A percentile compares a stretch with the other conserved stretches of the same genome.
Conservation (phyloP, 2,329 filamentous ascomycete species). For the Talaromyces sp. region DNA sequence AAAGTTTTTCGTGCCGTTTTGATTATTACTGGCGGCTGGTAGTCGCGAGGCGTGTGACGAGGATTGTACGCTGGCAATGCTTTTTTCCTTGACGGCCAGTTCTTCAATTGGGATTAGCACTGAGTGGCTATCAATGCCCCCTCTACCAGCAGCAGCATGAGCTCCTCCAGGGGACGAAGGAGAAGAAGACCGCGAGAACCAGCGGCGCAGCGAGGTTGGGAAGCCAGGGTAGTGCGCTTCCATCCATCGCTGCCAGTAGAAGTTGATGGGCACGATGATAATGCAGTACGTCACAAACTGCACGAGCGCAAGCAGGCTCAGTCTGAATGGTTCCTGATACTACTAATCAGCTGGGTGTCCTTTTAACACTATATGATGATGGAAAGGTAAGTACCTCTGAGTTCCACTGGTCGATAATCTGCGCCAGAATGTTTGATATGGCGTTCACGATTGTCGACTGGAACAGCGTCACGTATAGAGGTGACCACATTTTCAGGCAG, state of each 20-base stretch:
- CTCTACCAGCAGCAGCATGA: constrained; percentile 34
- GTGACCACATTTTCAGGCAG: constrained; percentile 16
- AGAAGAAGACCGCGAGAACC: constrained; percentile 25
- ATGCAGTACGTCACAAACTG: constrained; percentile 73
- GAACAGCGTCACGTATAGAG: constrained; percentile 30
- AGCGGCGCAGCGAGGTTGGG: constrained; percentile 25
- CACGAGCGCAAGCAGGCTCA: constrained; percentile 65
- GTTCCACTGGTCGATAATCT: constrained; percentile 34
- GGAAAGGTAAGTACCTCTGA: constrained; percentile 21
- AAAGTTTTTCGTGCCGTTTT: constrained; percentile 37
- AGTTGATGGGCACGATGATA: constrained; percentile 75
- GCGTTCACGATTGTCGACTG: constrained; percentile 36
- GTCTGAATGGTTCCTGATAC: constrained; percentile 52
- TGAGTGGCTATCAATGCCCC: not conserved
- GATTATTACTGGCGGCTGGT: not conserved
- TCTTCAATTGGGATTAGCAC: constrained; percentile 20
- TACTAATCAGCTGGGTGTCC: not conserved
- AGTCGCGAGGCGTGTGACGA: not conserved
- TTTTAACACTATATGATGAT: not conserved
- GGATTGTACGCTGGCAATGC: constrained; percentile 9
- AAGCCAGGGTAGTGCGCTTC: constrained; percentile 70
- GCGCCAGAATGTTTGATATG: constrained; percentile 34
- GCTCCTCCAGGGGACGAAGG: not conserved
- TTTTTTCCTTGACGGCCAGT: constrained; percentile 14
- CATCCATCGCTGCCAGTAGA: constrained; percentile 77